A percentile compares a stretch with the other conserved stretches of the same genome.
Conservation (phyloP, 352 stramenopile genomes). For the Thraustotheca clavata region DNA sequence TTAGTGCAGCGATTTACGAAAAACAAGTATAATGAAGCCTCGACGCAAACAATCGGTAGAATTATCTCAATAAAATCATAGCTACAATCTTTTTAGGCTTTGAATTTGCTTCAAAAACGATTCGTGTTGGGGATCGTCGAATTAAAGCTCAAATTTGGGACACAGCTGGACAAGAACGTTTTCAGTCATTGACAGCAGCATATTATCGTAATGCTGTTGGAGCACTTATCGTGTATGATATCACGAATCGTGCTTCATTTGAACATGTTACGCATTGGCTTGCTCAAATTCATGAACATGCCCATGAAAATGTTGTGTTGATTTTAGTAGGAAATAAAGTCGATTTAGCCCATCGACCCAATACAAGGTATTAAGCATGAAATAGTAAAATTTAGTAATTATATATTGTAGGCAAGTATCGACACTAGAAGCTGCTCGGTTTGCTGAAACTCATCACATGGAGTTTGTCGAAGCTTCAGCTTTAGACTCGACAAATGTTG, state of each 20-base stretch:
- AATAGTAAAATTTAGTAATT: background rate
- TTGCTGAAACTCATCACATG: constrained; percentile 71
- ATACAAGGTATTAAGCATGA: constrained; percentile 32
- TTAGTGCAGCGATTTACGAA: constrained; percentile 84
- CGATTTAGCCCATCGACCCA: constrained; percentile 63
- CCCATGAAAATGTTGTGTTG: constrained; percentile 73
- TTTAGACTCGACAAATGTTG: constrained; percentile 76
- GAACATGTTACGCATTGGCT: constrained; percentile 73
- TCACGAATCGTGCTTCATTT: constrained; percentile 81
- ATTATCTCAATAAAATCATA: background rate
- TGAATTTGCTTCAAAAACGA: constrained; percentile 83
- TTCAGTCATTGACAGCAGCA: constrained; percentile 86
- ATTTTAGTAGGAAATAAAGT: constrained; percentile 86
- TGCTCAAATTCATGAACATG: constrained; percentile 70
- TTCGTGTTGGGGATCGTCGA: constrained; percentile 68
- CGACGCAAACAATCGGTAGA: constrained; percentile 59
- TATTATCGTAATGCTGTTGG: constrained; percentile 89
- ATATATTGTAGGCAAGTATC: constrained; percentile 41
- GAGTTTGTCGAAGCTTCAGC: constrained; percentile 83
- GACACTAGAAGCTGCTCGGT: constrained; percentile 75
- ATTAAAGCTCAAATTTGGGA: constrained; percentile 88
- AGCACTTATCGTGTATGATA: constrained; percentile 90
- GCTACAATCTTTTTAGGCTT: constrained; percentile 33
- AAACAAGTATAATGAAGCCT: constrained; percentile 77
- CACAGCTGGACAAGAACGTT: constrained; percentile 84